Percentiles rank a stretch among this genome's conserved stretches.
These are phyloP conservation scores for Erodium maritimum DNA, from an alignment of 345 rosid genomes.

Conservation along the genomic window DNA sequence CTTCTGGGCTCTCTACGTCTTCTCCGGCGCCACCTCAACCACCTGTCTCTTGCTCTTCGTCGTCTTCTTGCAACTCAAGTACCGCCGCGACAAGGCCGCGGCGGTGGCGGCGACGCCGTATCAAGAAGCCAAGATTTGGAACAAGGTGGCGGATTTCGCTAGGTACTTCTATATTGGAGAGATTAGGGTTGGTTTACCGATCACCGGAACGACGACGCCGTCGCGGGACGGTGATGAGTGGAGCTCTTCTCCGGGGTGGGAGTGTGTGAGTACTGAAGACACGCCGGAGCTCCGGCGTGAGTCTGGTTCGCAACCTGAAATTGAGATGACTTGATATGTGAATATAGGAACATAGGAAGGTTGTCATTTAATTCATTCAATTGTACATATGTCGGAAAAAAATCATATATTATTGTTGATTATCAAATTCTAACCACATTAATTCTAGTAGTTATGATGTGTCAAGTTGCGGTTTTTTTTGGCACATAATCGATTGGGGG, in stretches of 20 bases:
- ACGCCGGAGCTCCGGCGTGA: neutral
- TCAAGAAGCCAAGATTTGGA: neutral
- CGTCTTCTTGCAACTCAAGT: constrained; percentile 4
- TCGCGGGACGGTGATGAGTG: neutral
- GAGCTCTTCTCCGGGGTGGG: neutral
- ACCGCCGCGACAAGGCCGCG: neutral
- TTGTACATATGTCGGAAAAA: too few species aligned
- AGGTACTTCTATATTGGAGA: neutral
- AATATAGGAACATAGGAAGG: too few species aligned
- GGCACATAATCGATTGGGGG: too few species aligned
- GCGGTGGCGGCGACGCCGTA: too few species aligned
- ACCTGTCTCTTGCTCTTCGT: constrained; percentile 25
- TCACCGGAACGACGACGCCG: neutral
- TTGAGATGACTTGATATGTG: neutral
- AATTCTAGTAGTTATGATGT: too few species aligned
- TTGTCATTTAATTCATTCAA: too few species aligned
- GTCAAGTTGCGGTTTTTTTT: too few species aligned
- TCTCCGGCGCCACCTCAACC: constrained; percentile 25
- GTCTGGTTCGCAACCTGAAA: neutral
- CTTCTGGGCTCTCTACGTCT: constrained; percentile 36
- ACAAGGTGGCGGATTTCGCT: neutral
- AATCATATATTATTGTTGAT: too few species aligned
- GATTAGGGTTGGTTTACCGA: neutral
- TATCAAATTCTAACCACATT: too few species aligned
- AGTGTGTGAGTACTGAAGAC: neutral